These are phyloP conservation scores for Nepenthes gracilis DNA, from an alignment of 148 eudicot species.

Conservation along the genomic window DNA sequence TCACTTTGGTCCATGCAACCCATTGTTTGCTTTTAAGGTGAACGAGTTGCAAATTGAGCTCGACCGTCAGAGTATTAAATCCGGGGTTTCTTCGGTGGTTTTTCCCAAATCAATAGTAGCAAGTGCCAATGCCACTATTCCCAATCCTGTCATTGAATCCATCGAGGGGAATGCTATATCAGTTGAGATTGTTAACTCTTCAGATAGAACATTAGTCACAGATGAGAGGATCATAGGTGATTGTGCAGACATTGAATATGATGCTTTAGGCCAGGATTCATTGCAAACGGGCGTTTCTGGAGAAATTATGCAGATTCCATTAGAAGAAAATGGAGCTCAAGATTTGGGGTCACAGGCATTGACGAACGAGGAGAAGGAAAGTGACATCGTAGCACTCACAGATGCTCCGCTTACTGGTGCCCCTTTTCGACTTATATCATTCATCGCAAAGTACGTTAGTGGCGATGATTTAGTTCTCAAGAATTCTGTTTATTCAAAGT, in stretches of 20 bases:
- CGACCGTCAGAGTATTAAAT: slow-evolving; percentile 19
- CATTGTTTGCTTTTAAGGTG: slow-evolving; percentile 27
- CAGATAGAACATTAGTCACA: slow-evolving; percentile 17
- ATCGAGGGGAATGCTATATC: slow-evolving; percentile 16
- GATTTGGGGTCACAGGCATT: slow-evolving; percentile 17
- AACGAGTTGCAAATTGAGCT: slow-evolving; percentile 54
- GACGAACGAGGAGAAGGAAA: slow-evolving; percentile 12
- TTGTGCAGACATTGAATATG: slow-evolving; percentile 11
- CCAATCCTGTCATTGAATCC: slow-evolving; percentile 19
- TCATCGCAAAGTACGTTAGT: slow-evolving; percentile 74
- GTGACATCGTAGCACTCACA: slow-evolving; percentile 31
- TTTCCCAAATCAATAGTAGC: slow-evolving; percentile 11
- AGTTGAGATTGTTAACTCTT: slow-evolving; percentile 12
- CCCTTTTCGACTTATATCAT: slow-evolving; percentile 83
- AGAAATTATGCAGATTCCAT: slow-evolving; percentile 75
- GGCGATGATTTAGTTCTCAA: slow-evolving; percentile 77
- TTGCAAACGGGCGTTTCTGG: slow-evolving; percentile 34
- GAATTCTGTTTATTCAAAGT: slow-evolving; percentile 9
- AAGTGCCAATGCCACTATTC: slow-evolving; percentile 7
- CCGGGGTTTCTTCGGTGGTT: slow-evolving; percentile 12
- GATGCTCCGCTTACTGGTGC: slow-evolving; percentile 94
- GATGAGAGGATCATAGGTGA: slow-evolving; percentile 16
- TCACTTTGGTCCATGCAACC: neutral
- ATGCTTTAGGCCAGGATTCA: slow-evolving; percentile 14
- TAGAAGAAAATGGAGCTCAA: slow-evolving; percentile 39